Evolutionary conservation across 176 grass and related monocot genomes (phyloP).

Genomic region (Rhynchospora tenuis): DNA sequence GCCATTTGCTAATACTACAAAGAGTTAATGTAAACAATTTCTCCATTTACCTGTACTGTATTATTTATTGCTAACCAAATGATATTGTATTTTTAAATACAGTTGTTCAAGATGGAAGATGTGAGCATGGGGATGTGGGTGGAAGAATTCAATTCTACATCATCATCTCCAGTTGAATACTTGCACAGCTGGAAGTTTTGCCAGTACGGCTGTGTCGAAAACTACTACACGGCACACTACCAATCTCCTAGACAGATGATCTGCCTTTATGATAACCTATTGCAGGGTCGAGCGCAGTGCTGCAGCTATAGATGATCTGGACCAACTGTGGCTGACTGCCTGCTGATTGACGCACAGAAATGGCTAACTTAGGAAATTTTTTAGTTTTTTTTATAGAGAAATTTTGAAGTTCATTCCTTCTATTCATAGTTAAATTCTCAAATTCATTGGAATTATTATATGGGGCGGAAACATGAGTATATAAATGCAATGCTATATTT

Average conservation of each 20-base stretch:
- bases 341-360: neutral
- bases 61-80: neutral
- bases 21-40: neutral
- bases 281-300: conserved; percentile 38
- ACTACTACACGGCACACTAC: conserved; percentile 84
- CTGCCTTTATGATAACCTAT: conserved; percentile 69
- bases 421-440: neutral
- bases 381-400: neutral
- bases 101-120: conserved; percentile 99
- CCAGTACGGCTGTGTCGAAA: conserved; percentile 66
- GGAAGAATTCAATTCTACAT: conserved; percentile 67
- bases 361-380: neutral
- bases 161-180: conserved; percentile 30
- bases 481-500: neutral
- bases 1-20: neutral
- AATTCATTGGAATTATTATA: conserved; percentile 9
- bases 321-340: neutral
- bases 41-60: neutral
- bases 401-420: neutral
- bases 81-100: neutral
- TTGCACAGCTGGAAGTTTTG: conserved; percentile 89
- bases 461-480: neutral
- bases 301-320: conserved; percentile 67
- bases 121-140: conserved; percentile 99
- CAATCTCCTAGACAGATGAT: conserved; percentile 91